Base-by-base conservation (phyloP, 345 rosid species). In the Carallia brachiata region DNA sequence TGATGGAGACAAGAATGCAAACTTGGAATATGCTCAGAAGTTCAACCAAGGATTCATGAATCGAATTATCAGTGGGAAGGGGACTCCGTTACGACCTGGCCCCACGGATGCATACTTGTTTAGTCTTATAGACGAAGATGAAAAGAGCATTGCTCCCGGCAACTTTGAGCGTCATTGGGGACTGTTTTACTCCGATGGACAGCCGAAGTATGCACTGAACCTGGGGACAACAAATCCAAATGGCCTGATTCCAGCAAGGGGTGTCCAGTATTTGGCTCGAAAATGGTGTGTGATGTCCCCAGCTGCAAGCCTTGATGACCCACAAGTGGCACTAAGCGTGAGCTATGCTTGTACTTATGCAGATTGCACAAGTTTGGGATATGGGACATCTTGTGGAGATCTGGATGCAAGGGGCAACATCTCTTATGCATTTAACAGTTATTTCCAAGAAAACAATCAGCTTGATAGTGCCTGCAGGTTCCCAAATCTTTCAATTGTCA, bases 321-420 rank as follows among this genome's bases (percentile, higher is more conserved):
- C 87, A 34, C 79, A 82, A 10, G 44, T 87, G 44, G 85, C 73
- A 67, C 77, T 73, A 6, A 89, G 90, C 18, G 88, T 89, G 72
- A 87, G 79, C 55, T 90, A 87, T 31, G 96, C 92, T 18, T 90
- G 96, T 74, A 69, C 77, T 32, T 73, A 71, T 44, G 89, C 89
- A 52, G 96, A 88, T 73, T 88, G 92, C 78, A 86, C 96, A 2
- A 72, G 89, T 57, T 85, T 88, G 44, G 90, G 89, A 2, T 84
- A 82, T 67, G 90, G 81, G 48, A 78, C 86, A 7, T 83, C 90
- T 7, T 90, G 96, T 64, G 80, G 68, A 19, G 78, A 75, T 68
- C 50, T 88, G 70, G 74, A 83, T 23, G 66, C 78, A 27, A 79
- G 76, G 10, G 82, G 81, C 61, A 87, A 89, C 73, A 69, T 84